Evolutionary conservation across 352 stramenopile genomes (phyloP), one percentile per base, ranked within the genome.

Genomic region (Phytophthora pluvialis): DNA sequence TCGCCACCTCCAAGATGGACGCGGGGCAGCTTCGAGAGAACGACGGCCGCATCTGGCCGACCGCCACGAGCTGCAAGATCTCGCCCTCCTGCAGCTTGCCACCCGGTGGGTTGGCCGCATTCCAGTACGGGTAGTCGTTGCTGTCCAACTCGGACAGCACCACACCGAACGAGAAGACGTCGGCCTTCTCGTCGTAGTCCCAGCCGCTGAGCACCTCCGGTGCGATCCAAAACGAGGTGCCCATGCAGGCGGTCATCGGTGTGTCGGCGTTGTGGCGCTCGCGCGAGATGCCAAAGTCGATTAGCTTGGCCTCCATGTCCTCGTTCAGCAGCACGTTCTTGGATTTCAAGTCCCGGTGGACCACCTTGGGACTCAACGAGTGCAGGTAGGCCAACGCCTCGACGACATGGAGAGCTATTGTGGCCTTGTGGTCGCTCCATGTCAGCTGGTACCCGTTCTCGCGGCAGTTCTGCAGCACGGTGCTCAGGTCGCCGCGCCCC

Each of bases 241-340:
- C 73, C 47, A 78, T 73, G 9, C 49, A 53, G 13, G 73, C 59
- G 6, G 73, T 79, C 70, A 78, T 76, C 31, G 69, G 56, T 13
- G 55, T 65, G 11, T 78, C 70, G 3, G 31, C 31, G 15, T 59
- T 55, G 26, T 60, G 45, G 7, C 62, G 62, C 44, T 84, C 73
- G 0, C 78, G 69, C 0, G 74, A 78, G 35, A 83, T 78, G 21
- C 81, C 81, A 76, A 92, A 92, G 65, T 90, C 83, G 31, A 72
- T 90, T 33, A 91, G 61, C 43, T 91, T 91, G 7, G 78, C 78
- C 28, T 86, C 64, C 64, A 83, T 61, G 1, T 80, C 67, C 2
- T 60, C 39, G 47, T 79, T 88, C 15, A 88, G 60, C 48, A 86
- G 71, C 35, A 78, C 73, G 15, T 84, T 71, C 29, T 76, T 81